phyloP scores from a whole-genome alignment of 345 rosid genomes.

The Mallotus nudiflorus region DNA sequence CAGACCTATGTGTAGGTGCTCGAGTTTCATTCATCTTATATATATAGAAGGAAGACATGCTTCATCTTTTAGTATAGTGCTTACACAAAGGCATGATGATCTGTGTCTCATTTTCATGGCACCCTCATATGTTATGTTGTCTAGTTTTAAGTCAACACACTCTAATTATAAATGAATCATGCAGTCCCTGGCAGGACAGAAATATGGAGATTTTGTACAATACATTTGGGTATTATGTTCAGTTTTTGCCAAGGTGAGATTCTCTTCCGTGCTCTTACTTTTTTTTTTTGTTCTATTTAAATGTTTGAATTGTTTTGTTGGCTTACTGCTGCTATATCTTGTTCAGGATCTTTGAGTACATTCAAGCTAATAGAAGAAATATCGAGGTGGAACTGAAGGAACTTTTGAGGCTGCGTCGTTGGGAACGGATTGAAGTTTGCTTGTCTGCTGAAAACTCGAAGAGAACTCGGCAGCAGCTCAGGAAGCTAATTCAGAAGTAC shows the following conservation, averaged over 20 bases:
- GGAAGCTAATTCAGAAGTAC: constrained; percentile 70
- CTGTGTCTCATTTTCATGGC: not conserved
- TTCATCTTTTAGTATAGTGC: not conserved
- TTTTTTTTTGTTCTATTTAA: constrained; percentile 8
- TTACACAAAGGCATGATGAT: not conserved
- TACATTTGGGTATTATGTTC: constrained; percentile 76
- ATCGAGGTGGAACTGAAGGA: constrained; percentile 68
- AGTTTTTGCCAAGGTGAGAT: constrained; percentile 82
- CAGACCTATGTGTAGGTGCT: too few relatives aligned
- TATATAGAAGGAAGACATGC: not conserved
- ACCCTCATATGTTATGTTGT: not conserved
- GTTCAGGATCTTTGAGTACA: constrained; percentile 62
- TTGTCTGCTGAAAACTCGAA: constrained; percentile 54
- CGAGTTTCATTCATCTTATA: not conserved
- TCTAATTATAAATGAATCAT: constrained; percentile 26
- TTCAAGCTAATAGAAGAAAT: constrained; percentile 50
- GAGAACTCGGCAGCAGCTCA: constrained; percentile 71
- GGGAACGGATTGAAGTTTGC: constrained; percentile 68
- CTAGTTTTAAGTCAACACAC: not conserved
- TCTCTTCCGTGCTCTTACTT: not conserved
- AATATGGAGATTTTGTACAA: constrained; percentile 73
- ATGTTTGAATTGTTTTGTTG: constrained; percentile 11
- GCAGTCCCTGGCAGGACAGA: constrained; percentile 60
- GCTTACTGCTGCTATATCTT: constrained; percentile 23
- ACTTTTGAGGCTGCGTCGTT: constrained; percentile 62